Percentiles rank a stretch among this genome's conserved stretches.
phyloP scores from a whole-genome alignment of 306 rosid species.

The Dryas drummondii region DNA sequence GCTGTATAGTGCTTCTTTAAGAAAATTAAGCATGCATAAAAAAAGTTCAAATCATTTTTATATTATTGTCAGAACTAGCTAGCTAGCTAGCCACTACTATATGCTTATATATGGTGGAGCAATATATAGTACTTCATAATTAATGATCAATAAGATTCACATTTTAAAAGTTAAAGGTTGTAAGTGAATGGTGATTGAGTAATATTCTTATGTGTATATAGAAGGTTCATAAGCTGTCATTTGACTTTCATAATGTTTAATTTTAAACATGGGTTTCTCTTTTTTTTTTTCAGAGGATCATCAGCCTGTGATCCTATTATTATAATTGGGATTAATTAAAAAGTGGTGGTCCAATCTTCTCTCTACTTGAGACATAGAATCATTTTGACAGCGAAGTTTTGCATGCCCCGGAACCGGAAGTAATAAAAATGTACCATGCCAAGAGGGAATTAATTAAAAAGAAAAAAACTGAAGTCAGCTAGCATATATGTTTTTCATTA shows the following conservation, averaged over 20 bases:
- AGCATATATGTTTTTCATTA: background rate
- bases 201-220: background rate
- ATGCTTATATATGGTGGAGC: background rate
- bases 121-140: background rate
- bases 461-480: background rate
- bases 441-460: conserved; percentile 13
- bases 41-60: too few relatives aligned
- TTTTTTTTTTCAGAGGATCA: too few relatives aligned
- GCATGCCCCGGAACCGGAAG: conserved; percentile 34
- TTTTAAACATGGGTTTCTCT: too few relatives aligned
- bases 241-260: too few relatives aligned
- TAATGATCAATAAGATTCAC: background rate
- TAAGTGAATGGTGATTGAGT: background rate
- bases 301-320: too few relatives aligned
- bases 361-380: conserved; percentile 49
- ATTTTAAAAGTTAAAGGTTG: too few relatives aligned
- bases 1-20: background rate
- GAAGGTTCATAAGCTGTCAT: too few relatives aligned
- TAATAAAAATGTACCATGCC: conserved; percentile 19
- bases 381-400: conserved; percentile 64
- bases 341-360: conserved; percentile 57
- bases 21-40: background rate
- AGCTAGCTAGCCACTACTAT: background rate
- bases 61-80: background rate
- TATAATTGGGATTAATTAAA: background rate